A percentile compares a stretch with the other conserved stretches of the same genome.
phyloP scores from a whole-genome alignment of 1,139 yeast genomes.

The Pichia sp. region DNA sequence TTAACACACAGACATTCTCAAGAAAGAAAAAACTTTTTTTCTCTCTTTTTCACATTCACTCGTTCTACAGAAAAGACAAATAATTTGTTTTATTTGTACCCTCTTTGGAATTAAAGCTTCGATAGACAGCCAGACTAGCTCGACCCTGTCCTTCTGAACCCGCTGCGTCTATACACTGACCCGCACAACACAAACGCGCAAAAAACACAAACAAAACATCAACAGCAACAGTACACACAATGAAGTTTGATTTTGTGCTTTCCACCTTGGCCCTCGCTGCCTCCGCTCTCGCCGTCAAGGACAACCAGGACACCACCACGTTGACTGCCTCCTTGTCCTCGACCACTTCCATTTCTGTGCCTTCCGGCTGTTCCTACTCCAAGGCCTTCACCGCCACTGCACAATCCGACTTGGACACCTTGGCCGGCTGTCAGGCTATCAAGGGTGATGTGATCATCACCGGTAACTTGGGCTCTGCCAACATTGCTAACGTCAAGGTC shows the following conservation, averaged over 20 bases:
- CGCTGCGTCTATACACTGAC: background rate
- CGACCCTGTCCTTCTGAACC: background rate
- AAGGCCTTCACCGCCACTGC: slow-evolving; percentile 60
- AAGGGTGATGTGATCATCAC: slow-evolving; percentile 72
- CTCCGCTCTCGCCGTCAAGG: background rate
- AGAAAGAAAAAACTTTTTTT: background rate
- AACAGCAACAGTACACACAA: slow-evolving; percentile 5
- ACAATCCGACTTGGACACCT: slow-evolving; percentile 70
- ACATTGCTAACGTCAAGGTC: slow-evolving; percentile 54
- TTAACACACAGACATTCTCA: background rate
- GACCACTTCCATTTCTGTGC: slow-evolving; percentile 40
- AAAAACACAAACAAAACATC: background rate
- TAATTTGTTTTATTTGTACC: background rate
- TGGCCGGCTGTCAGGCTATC: slow-evolving; percentile 72
- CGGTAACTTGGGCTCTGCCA: slow-evolving; percentile 56
- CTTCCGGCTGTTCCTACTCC: slow-evolving; percentile 52
- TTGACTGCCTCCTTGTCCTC: slow-evolving; percentile 33
- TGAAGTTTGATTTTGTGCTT: slow-evolving; percentile 15
- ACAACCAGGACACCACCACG: slow-evolving; percentile 14
- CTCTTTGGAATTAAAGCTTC: too few species aligned
- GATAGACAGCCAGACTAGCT: background rate
- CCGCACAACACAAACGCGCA: background rate
- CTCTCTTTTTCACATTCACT: background rate
- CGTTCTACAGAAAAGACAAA: background rate
- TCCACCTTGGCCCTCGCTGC: slow-evolving; percentile 15